Percentiles rank a stretch among this genome's conserved stretches.
phyloP scores from a whole-genome alignment of 352 stramenopile species.

The Globisporangium lucens region DNA sequence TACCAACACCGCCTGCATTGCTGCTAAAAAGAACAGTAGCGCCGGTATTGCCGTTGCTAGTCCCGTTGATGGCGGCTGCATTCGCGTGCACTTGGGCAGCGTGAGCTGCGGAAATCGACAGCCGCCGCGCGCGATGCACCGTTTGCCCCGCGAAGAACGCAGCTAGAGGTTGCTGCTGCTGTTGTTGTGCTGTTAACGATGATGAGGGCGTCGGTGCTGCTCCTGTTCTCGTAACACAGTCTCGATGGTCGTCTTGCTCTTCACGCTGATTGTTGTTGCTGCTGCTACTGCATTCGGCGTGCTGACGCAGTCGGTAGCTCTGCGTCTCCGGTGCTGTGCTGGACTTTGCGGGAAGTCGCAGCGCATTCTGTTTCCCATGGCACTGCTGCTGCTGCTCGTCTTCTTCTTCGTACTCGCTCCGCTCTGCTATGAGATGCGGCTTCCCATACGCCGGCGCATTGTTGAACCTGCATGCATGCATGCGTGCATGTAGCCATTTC shows the following conservation, averaged over 20 bases:
- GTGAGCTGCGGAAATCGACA: constrained; percentile 17
- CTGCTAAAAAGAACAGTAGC: neutral
- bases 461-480: constrained; percentile 14
- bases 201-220: neutral
- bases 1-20: neutral
- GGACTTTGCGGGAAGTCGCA: constrained; percentile 9
- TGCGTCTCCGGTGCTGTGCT: constrained; percentile 3
- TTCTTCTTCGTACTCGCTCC: constrained; percentile 3
- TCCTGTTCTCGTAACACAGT: neutral
- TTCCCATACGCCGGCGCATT: constrained; percentile 17
- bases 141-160: constrained; percentile 24
- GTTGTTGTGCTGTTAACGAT: neutral
- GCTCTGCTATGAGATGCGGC: neutral
- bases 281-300: neutral
- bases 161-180: constrained; percentile 17
- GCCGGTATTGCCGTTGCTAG: constrained; percentile 7
- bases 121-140: constrained; percentile 13
- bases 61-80: neutral
- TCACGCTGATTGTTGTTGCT: constrained; percentile 17
- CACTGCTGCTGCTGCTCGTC: neutral
- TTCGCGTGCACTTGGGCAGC: constrained; percentile 20
- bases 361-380: constrained; percentile 2
- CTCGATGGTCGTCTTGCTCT: neutral
- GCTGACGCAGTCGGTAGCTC: constrained; percentile 7
- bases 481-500: constrained; percentile 17